Evolutionary conservation across 2,329 filamentous ascomycete species (phyloP), one percentile per base, ranked within the genome.

Genomic region (Cladosporium sp.): DNA sequence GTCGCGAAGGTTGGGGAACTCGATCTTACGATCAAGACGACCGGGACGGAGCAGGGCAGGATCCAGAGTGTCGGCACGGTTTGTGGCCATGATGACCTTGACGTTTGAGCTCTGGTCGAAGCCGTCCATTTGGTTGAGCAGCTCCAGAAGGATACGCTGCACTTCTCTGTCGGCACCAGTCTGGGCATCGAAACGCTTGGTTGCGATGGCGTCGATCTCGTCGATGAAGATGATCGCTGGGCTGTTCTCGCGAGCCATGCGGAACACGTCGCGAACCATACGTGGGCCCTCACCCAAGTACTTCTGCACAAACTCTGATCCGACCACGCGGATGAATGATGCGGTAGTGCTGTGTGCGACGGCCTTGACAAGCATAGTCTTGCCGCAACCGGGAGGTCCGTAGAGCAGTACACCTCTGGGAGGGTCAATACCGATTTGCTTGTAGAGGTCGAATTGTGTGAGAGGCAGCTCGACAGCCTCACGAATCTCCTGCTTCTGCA

Each of bases 11-110:
- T 88, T 93, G n/a, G 95, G 95, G 80, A 99, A 99, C 80, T 99
- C 95, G 71, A 99, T 99, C 86, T 99, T 99, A 76, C 95, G 87
- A 80, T 99, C 95, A 66, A 99, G 85, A 83, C 95, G 93, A 71
- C 95, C 95, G 34, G 95, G 95, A 74, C 95, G 92, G 67, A 99
- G 87, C 68, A 99, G 86, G 49, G 95, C 95, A 18, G 95, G 95
- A 77, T 99, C 95, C 70, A 99, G 86, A 7, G 95, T 99, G 79
- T 98, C 95, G 70, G 95, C 94, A 78, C 95, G 91, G 84, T 99
- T 99, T 71, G 95, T 99, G 71, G 95, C 95, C 95, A 99, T 99
- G 82, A 99, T 99, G 78, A 99, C 95, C 84, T 99, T 99, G 81
- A 99, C 95, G 80, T 99, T 99, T 78, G 92, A 91, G 0, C 93